Base-by-base conservation (phyloP, 139 green algal species). In the Ettlia oleoabundans region DNA sequence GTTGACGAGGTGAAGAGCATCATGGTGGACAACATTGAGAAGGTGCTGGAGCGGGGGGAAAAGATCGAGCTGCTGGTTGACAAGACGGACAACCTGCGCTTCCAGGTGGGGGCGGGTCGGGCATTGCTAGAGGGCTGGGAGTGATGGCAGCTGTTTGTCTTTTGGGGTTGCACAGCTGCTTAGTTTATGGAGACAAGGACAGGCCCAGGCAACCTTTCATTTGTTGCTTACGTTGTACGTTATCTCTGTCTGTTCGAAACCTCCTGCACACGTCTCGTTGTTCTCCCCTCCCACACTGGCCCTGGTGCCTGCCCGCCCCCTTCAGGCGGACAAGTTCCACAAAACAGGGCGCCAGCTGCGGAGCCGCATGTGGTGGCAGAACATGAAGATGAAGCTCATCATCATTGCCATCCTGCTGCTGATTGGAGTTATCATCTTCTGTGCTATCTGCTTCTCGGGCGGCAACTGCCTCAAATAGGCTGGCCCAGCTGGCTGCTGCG, bases 1-100 rank as follows among this genome's bases (percentile, higher is more conserved):
- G 94, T 99, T 74, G 92, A 95, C 42, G 94, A 98, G 89, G 96
- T 99, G 75, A 98, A 98, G 87, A 92, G 93, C 83, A 95, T 99
- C 82, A 99, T 99, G 96, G 95, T 96, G 53, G 95, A 99, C 38
- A 99, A 99, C 91, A 99, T 99, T 52, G 96, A 99, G 84, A 94
- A 94, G 86, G 95, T 98, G 81, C 80, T 99, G 67, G 93, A 97
- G 66, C 91, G 96, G 1, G 96, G 96, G 1, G 96, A 99, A 87
- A 98, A 98, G 90, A 96, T 99, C 47, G 96, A 99, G 90, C 86
- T 98, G 74, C 86, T 99, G 72, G 94, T 98, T 65, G 96, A 98
- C 86, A 98, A 98, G 84, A 98, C 96, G 13, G 96, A 99, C 75
- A 95, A 96, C 82, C 92, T 99, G 61, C 93, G 96, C 41, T 95